Conservation (phyloP, 306 rosid species). For the Inga leiocalycina region DNA sequence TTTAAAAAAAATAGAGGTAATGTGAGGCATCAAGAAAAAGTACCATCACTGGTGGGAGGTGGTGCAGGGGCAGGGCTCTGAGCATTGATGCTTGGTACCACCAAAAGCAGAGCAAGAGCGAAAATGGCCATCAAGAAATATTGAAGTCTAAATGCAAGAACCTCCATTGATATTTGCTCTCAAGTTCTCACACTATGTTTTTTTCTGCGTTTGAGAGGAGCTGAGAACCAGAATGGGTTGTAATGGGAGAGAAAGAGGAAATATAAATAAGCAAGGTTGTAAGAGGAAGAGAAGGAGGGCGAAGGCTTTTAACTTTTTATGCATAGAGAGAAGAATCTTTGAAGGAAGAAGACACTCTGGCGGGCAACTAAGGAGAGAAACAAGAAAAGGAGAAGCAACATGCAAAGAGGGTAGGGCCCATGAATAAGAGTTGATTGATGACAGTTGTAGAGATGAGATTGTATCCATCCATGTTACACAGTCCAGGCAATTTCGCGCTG, state of each 20-base stretch:
- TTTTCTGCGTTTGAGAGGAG: background rate
- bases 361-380: slow-evolving; percentile 28
- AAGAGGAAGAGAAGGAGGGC: background rate
- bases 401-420: background rate
- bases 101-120: slow-evolving; percentile 45
- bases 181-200: background rate
- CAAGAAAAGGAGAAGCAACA: background rate
- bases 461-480: slow-evolving; percentile 42
- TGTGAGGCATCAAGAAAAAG: background rate
- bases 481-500: slow-evolving; percentile 43
- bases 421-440: slow-evolving; percentile 32
- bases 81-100: slow-evolving; percentile 55
- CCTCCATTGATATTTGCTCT: slow-evolving; percentile 51
- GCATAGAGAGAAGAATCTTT: slow-evolving; percentile 40
- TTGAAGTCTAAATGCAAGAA: slow-evolving; percentile 44
- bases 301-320: background rate
- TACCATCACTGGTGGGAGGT: slow-evolving; percentile 73
- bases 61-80: slow-evolving; percentile 67
- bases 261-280: background rate
- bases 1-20: background rate
- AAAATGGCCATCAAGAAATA: slow-evolving; percentile 39
- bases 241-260: background rate
- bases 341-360: slow-evolving; percentile 45
- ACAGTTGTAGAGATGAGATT: slow-evolving; percentile 43
- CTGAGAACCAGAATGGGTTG: slow-evolving; percentile 1